These are phyloP conservation scores for Fragilariopsis cylindrus DNA, from an alignment of 108 stramenopile genomes.

Conservation along the genomic window DNA sequence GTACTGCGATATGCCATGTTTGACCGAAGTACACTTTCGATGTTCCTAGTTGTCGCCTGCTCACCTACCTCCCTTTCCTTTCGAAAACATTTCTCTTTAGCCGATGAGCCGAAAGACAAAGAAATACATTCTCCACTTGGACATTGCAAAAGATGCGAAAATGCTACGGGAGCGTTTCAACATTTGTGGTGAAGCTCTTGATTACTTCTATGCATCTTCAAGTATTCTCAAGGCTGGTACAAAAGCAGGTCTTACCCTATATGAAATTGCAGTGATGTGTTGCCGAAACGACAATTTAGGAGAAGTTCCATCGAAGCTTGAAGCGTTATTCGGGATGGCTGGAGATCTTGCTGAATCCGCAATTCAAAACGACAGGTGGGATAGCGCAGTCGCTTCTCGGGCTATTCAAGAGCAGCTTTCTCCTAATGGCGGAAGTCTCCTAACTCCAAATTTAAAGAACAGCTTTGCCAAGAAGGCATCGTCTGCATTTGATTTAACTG, in stretches of 20 bases:
- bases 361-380: conserved; percentile 75
- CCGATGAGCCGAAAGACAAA: conserved; percentile 62
- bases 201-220: conserved; percentile 74
- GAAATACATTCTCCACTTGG: conserved; percentile 68
- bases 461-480: conserved; percentile 11
- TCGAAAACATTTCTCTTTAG: conserved; percentile 19
- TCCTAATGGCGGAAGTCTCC: conserved; percentile 40
- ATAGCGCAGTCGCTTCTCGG: conserved; percentile 74
- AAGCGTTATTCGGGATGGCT: conserved; percentile 75
- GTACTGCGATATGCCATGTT: neutral
- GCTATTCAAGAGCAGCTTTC: conserved; percentile 77
- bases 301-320: conserved; percentile 77
- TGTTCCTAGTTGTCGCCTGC: neutral
- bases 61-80: neutral
- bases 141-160: conserved; percentile 76
- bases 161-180: conserved; percentile 65
- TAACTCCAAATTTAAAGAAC: conserved; percentile 22
- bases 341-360: conserved; percentile 73
- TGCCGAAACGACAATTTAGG: conserved; percentile 80
- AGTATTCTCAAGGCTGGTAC: conserved; percentile 75
- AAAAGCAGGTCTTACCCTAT: conserved; percentile 68
- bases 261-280: conserved; percentile 83
- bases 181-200: conserved; percentile 68
- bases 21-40: neutral
- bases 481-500: conserved; percentile 25